Percentiles rank a stretch among this genome's conserved stretches.
These are phyloP conservation scores for Geranium rotundifolium DNA, from an alignment of 345 rosid genomes.

Conservation along the genomic window DNA sequence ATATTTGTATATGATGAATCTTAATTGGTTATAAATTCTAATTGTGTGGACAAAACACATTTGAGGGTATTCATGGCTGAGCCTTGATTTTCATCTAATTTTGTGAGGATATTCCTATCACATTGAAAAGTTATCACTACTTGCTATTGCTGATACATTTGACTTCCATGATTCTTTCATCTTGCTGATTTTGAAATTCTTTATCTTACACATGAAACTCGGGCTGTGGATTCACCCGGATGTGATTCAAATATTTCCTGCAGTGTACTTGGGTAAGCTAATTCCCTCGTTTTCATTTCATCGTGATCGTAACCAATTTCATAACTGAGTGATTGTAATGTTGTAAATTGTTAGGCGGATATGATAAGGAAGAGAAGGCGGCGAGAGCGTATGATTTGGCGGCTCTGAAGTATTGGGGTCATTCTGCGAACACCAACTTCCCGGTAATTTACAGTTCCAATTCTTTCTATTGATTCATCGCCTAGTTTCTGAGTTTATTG, in stretches of 20 bases:
- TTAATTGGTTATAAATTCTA: too few species aligned
- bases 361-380: constrained; percentile 67
- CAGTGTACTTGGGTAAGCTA: constrained; percentile 90
- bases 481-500: background rate
- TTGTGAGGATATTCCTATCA: too few species aligned
- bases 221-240: constrained; percentile 17
- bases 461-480: background rate
- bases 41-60: too few species aligned
- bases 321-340: background rate
- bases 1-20: too few species aligned
- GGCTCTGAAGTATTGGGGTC: constrained; percentile 67
- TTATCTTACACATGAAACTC: constrained; percentile 13
- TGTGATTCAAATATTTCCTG: constrained; percentile 7
- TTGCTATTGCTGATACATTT: too few species aligned
- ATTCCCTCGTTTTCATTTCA: background rate
- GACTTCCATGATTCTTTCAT: too few species aligned
- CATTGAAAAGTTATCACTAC: too few species aligned
- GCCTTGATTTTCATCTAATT: too few species aligned
- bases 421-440: constrained; percentile 51
- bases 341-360: constrained; percentile 35
- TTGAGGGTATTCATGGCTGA: too few species aligned
- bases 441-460: constrained; percentile 22
- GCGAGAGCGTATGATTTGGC: constrained; percentile 76
- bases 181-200: background rate
- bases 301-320: background rate